phyloP scores from a whole-genome alignment of 441 rosid species.

The Euphorbia neoarborescens region DNA sequence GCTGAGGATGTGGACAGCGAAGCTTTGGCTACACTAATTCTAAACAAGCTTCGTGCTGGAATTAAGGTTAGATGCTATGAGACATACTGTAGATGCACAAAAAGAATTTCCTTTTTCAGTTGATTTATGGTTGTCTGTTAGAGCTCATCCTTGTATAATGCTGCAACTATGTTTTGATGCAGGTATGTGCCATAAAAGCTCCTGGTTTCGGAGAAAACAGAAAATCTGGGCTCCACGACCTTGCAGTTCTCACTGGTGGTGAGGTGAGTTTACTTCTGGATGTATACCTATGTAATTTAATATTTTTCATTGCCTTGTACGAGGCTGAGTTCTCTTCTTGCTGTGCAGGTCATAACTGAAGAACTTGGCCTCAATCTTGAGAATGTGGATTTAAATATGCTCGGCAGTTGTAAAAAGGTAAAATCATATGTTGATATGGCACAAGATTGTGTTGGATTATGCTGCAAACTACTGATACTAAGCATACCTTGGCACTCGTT shows the following conservation, averaged over 20 bases:
- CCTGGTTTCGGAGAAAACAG: slow-evolving; percentile 92
- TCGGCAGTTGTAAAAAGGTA: slow-evolving; percentile 81
- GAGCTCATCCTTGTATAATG: neutral
- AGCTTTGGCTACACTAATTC: slow-evolving; percentile 76
- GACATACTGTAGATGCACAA: neutral
- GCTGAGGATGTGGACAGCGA: slow-evolving; percentile 89
- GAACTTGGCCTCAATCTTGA: slow-evolving; percentile 84
- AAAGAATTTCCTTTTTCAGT: neutral
- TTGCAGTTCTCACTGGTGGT: slow-evolving; percentile 72
- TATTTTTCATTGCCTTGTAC: too few relatives aligned
- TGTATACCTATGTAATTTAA: neutral
- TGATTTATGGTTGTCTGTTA: neutral
- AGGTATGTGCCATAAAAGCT: slow-evolving; percentile 88
- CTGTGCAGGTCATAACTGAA: slow-evolving; percentile 59
- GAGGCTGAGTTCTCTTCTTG: neutral
- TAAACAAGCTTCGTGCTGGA: slow-evolving; percentile 87
- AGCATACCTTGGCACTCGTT: neutral
- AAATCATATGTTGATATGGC: neutral
- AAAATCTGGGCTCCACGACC: slow-evolving; percentile 67
- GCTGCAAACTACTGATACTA: neutral
- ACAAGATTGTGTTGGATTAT: neutral
- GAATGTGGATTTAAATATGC: slow-evolving; percentile 63
- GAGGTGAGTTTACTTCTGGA: slow-evolving; percentile 35
- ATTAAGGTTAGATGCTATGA: slow-evolving; percentile 47
- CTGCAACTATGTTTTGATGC: slow-evolving; percentile 5